Evolutionary conservation across 805 yeast genomes (phyloP).

Genomic region (Saturnispora silvae): DNA sequence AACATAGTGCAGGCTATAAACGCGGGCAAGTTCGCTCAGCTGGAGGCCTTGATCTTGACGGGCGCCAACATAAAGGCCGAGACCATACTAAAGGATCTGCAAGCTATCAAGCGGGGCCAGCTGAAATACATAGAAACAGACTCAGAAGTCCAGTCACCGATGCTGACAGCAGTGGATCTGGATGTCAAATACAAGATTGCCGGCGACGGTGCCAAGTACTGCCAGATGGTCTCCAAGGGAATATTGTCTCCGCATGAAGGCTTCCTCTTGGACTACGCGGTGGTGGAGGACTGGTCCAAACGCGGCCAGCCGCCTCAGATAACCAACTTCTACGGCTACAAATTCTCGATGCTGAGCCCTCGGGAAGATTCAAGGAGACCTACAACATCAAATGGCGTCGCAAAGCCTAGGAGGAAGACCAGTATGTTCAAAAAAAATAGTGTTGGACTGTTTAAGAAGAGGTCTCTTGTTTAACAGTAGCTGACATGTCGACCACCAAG

Average conservation of each 20-base stretch:
- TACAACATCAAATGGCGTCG: not conserved
- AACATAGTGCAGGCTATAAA: constrained; percentile 10
- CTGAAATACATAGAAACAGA: constrained; percentile 11
- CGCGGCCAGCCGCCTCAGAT: constrained; percentile 3
- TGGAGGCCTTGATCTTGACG: constrained; percentile 8
- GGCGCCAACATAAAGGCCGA: constrained; percentile 7
- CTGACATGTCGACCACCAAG: constrained; percentile 22
- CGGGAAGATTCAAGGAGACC: not conserved
- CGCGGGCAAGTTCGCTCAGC: constrained; percentile 4
- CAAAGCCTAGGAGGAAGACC: no score
- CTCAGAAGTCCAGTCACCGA: not conserved
- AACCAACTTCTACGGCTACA: constrained; percentile 4
- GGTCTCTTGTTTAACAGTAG: no score
- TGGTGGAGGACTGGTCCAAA: constrained; percentile 6
- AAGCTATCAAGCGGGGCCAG: constrained; percentile 4
- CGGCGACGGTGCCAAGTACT: constrained; percentile 9
- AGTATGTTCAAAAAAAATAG: no score
- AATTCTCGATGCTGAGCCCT: not conserved
- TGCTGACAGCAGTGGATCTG: constrained; percentile 1
- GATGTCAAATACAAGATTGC: constrained; percentile 7
- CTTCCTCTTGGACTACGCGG: constrained; percentile 8
- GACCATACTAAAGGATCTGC: constrained; percentile 7
- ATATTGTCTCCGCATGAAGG: not conserved
- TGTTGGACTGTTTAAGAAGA: no score
- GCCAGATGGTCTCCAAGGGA: constrained; percentile 2